A percentile compares a stretch with the other conserved stretches of the same genome.
These are phyloP conservation scores for Arctostaphylos glauca DNA, from an alignment of 148 eudicot genomes.

Conservation along the genomic window DNA sequence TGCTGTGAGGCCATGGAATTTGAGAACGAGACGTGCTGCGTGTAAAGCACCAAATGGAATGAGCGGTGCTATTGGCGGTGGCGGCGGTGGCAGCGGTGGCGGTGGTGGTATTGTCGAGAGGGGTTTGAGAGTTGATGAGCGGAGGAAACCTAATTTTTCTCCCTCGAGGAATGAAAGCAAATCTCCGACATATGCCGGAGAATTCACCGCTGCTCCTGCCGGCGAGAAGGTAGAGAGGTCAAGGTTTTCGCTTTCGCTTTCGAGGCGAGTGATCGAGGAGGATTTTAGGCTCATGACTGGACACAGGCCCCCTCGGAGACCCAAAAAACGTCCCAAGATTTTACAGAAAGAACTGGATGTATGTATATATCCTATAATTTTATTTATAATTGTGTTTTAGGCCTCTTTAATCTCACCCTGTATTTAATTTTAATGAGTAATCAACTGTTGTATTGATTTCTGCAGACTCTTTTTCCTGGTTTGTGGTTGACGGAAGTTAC, in stretches of 20 bases:
- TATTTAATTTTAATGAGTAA: not conserved
- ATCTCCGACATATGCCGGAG: slow-evolving; percentile 30
- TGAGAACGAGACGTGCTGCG: slow-evolving; percentile 61
- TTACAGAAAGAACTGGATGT: slow-evolving; percentile 52
- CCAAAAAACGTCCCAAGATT: slow-evolving; percentile 42
- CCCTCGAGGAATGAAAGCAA: slow-evolving; percentile 28
- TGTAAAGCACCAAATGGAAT: slow-evolving; percentile 31
- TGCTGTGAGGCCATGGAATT: slow-evolving; percentile 53
- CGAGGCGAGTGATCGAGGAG: slow-evolving; percentile 40
- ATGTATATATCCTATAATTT: not conserved
- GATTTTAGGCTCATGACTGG: slow-evolving; percentile 45
- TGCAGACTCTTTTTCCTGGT: slow-evolving; percentile 50
- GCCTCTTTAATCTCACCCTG: not conserved
- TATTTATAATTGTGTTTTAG: not conserved
- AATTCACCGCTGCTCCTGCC: not conserved
- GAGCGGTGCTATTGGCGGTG: slow-evolving; percentile 14
- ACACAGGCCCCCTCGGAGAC: slow-evolving; percentile 37
- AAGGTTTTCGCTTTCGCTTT: slow-evolving; percentile 38
- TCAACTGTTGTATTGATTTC: slow-evolving; percentile 7
- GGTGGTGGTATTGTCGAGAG: slow-evolving; percentile 6
- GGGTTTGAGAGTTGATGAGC: slow-evolving; percentile 18
- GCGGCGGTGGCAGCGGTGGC: not conserved
- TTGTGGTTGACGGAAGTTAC: slow-evolving; percentile 47
- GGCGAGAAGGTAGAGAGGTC: slow-evolving; percentile 31
- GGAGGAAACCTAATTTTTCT: slow-evolving; percentile 22